phyloP scores from a whole-genome alignment of 148 eudicot genomes.

The Fagopyrum esculentum region DNA sequence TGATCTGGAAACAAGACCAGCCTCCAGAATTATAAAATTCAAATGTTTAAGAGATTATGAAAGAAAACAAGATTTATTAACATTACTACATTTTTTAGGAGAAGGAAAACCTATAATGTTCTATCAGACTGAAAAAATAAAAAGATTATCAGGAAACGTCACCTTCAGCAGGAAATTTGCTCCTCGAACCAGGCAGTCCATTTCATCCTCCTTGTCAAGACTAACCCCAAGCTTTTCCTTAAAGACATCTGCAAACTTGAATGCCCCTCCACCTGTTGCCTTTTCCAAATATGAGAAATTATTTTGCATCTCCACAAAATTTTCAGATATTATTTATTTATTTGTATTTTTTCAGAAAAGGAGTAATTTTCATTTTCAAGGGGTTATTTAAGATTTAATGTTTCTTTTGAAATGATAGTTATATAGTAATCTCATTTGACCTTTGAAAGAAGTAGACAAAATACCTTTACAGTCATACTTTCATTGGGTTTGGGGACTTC shows the following conservation, averaged over 20 bases:
- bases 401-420: neutral
- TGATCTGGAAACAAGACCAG: neutral
- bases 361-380: too few species aligned
- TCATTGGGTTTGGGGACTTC: slow-evolving; percentile 21
- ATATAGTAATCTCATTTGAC: neutral
- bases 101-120: neutral
- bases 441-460: neutral
- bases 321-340: neutral
- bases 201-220: slow-evolving; percentile 91
- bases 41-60: neutral
- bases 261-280: slow-evolving; percentile 99
- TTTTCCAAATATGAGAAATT: slow-evolving; percentile 22
- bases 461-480: slow-evolving; percentile 54
- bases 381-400: too few species aligned
- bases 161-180: slow-evolving; percentile 88
- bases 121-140: neutral
- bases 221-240: slow-evolving; percentile 66
- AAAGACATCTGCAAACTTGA: slow-evolving; percentile 71
- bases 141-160: slow-evolving; percentile 16
- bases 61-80: neutral
- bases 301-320: neutral
- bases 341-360: too few species aligned
- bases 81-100: neutral
- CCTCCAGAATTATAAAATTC: neutral
- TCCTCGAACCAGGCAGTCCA: slow-evolving; percentile 87